A percentile compares a stretch with the other conserved stretches of the same genome.
Evolutionary conservation across 805 yeast species (phyloP).

Genomic region (Pichia ethanolica): DNA sequence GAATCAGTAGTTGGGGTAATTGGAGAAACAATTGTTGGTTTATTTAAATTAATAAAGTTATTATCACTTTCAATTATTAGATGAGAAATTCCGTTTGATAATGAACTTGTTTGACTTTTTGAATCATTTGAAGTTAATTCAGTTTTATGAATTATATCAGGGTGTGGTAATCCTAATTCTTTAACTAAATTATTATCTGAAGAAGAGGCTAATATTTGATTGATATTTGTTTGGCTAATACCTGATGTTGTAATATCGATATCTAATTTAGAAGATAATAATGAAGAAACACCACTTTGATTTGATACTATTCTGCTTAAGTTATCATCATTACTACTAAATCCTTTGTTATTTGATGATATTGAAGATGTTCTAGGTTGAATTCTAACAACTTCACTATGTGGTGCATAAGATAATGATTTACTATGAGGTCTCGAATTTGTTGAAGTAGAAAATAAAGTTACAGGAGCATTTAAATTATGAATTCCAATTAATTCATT

Average conservation of each 20-base stretch:
- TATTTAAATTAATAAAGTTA: neutral
- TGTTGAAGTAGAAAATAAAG: neutral
- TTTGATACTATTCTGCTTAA: constrained; percentile 6
- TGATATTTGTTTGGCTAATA: neutral
- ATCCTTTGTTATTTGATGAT: constrained; percentile 6
- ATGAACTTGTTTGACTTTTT: neutral
- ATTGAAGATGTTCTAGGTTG: constrained; percentile 2
- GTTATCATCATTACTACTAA: constrained; percentile 15
- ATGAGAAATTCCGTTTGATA: no score
- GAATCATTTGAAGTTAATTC: neutral
- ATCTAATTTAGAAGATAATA: neutral
- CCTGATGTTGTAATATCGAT: neutral
- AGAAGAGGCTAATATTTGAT: neutral
- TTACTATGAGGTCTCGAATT: constrained; percentile 30
- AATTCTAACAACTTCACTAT: constrained; percentile 33
- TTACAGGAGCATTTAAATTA: constrained; percentile 1
- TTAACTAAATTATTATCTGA: neutral
- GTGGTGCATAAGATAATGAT: constrained; percentile 40
- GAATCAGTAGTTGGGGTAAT: constrained; percentile 1
- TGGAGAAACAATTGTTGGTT: neutral
- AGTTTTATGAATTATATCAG: neutral
- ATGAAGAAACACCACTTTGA: constrained; percentile 2
- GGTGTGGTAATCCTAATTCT: constrained; percentile 1
- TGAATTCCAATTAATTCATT: neutral
- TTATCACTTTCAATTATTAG: neutral